Base-by-base conservation (phyloP, 352 stramenopile genomes). In the Phytophthora pluvialis region DNA sequence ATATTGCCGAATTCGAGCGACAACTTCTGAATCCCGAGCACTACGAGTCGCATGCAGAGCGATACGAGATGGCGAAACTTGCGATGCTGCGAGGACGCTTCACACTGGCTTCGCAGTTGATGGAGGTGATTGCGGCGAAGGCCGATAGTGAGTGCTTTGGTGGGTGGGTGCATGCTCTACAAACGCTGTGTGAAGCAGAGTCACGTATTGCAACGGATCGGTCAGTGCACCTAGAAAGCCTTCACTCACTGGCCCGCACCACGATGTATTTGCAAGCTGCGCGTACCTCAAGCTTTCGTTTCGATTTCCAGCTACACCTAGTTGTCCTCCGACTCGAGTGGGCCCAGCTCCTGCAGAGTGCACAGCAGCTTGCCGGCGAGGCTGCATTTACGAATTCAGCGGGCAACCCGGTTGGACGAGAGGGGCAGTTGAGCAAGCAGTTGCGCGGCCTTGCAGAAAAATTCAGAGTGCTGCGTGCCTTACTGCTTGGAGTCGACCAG, bases 361-460 rank as follows among this genome's bases (percentile, higher is more conserved):
- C 62, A 16, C 79, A 86, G 31, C 79, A 88, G 49, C 60, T 81
- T 13, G 74, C 77, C 16, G 74, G 71, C 2, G 76, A 88, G 39
- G 58, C 67, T 16, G 72, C 67, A 8, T 78, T 70, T 58, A 83
- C 71, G 3, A 80, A 78, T 43, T 54, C 57, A 21, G 35, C 51
- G 0, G 74, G 64, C 9, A 58, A 60, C 9, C 16, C 36, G 8
- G 46, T 33, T 39, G 70, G 70, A 44, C 74, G 71, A 48, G 68
- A 78, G 40, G 57, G 49, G 0, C 35, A 54, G 6, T 21, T 81
- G 25, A 67, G 59, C 18, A 53, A 35, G 5, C 51, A 72, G n/a
- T 72, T 82, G n/a, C 53, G 52, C 8, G n/a, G 16, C 9, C 55
- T 78, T 33, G 70, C 56, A 8, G 43, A 56, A 33, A 72, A 71